Percentiles rank a stretch among this genome's conserved stretches.
Conservation (phyloP, 345 rosid genomes). For the Moricandia arvensis region DNA sequence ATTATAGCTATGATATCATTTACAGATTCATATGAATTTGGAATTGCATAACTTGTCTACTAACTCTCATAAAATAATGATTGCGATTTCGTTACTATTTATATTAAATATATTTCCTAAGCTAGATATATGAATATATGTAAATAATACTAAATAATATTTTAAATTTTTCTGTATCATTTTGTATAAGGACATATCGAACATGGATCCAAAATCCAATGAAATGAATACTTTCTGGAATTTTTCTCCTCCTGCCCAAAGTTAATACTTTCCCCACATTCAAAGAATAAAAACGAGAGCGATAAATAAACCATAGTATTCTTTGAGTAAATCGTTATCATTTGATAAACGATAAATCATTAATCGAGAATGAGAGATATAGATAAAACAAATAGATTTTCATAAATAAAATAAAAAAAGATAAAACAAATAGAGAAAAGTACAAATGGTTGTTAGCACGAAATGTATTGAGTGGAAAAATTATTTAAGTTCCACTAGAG, state of each 20-base stretch:
- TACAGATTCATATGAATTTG: no score
- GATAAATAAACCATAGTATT: not conserved
- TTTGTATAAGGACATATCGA: not conserved
- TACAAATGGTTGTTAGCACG: not conserved
- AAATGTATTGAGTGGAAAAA: conserved; percentile 12
- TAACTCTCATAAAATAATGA: not conserved
- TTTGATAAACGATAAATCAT: not conserved
- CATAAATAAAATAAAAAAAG: no score
- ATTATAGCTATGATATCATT: not conserved
- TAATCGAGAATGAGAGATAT: not conserved
- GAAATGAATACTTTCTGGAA: not conserved
- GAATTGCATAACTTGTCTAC: not conserved
- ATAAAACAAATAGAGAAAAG: not conserved
- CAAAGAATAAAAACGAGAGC: not conserved
- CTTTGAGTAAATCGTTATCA: not conserved
- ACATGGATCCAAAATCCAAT: not conserved
- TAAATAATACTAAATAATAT: no score
- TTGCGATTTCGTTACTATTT: no score
- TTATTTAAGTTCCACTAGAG: conserved; percentile 8
- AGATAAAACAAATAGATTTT: no score
- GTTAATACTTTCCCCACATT: not conserved
- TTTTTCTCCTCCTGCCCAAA: not conserved
- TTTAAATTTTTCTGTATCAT: not conserved
- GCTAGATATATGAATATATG: not conserved
- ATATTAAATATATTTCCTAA: not conserved